A percentile compares a stretch with the other conserved stretches of the same genome.
Evolutionary conservation across 805 yeast species (phyloP).

Genomic region (Wickerhamiella alocasiicola): DNA sequence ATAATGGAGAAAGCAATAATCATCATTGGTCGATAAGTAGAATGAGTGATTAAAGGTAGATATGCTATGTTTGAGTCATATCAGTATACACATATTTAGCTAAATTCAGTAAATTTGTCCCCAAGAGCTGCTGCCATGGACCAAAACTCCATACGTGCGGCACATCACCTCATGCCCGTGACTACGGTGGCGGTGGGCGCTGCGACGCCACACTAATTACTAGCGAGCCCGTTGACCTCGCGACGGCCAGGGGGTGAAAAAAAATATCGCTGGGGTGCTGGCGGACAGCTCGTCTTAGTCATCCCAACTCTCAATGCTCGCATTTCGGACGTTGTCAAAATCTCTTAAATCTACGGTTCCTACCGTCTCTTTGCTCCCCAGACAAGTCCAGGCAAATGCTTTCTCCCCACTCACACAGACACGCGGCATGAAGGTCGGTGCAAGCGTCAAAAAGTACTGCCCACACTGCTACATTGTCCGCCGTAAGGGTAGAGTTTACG

Average conservation of each 20-base stretch:
- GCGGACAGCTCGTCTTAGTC: too few species aligned
- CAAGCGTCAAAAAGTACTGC: slow-evolving; percentile 89
- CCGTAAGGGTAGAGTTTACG: slow-evolving; percentile 89
- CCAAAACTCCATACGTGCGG: too few species aligned
- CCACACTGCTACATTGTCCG: slow-evolving; percentile 83
- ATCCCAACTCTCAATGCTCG: too few species aligned
- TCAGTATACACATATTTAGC: too few species aligned
- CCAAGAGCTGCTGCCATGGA: too few species aligned
- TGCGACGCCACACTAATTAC: too few species aligned
- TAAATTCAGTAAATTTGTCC: too few species aligned
- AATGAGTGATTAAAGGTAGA: background rate
- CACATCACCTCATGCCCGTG: too few species aligned
- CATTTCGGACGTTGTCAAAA: slow-evolving; percentile 5
- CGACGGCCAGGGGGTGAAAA: too few species aligned
- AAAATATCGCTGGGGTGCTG: too few species aligned
- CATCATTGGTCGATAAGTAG: slow-evolving; percentile 4
- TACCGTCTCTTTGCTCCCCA: slow-evolving; percentile 3
- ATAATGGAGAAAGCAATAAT: background rate
- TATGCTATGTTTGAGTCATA: background rate
- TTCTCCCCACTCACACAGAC: slow-evolving; percentile 19
- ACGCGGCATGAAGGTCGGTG: slow-evolving; percentile 81
- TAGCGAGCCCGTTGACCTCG: too few species aligned
- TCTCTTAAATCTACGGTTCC: background rate
- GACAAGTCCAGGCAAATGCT: slow-evolving; percentile 4
- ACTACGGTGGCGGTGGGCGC: too few species aligned